Evolutionary conservation across 257 asterid genomes (phyloP).

Genomic region (Solanum boliviense): DNA sequence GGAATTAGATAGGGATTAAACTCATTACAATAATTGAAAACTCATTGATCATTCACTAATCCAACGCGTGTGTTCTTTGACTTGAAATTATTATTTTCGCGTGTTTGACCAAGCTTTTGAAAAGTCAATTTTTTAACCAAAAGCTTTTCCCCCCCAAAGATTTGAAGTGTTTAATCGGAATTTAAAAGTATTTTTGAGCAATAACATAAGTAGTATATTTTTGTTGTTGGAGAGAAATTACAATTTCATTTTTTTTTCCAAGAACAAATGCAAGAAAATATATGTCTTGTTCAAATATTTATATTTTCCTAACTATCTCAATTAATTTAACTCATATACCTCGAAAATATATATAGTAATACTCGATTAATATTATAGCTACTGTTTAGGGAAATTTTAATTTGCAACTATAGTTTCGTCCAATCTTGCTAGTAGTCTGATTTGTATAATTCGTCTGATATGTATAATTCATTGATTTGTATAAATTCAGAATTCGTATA

Average conservation of each 20-base stretch:
- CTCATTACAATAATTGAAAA: background rate
- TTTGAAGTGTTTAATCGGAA: background rate
- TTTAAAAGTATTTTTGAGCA: background rate
- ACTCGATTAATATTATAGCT: too few relatives aligned
- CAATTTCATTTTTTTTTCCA: background rate
- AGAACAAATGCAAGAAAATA: too few relatives aligned
- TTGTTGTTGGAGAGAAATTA: background rate
- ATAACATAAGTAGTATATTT: background rate
- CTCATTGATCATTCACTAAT: background rate
- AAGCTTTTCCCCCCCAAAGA: background rate
- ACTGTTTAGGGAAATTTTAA: too few relatives aligned
- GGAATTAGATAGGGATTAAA: background rate
- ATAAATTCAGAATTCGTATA: too few relatives aligned
- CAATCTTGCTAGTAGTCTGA: too few relatives aligned
- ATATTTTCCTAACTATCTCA: background rate
- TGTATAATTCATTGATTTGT: too few relatives aligned
- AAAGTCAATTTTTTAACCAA: background rate
- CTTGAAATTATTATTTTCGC: background rate
- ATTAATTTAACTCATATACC: background rate
- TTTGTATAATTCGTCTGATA: too few relatives aligned
- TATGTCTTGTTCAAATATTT: background rate
- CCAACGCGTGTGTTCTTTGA: background rate
- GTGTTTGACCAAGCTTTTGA: background rate
- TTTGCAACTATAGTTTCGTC: too few relatives aligned
- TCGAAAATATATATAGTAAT: background rate